Base-by-base conservation (phyloP, 257 asterid species). In the Vinca minor region DNA sequence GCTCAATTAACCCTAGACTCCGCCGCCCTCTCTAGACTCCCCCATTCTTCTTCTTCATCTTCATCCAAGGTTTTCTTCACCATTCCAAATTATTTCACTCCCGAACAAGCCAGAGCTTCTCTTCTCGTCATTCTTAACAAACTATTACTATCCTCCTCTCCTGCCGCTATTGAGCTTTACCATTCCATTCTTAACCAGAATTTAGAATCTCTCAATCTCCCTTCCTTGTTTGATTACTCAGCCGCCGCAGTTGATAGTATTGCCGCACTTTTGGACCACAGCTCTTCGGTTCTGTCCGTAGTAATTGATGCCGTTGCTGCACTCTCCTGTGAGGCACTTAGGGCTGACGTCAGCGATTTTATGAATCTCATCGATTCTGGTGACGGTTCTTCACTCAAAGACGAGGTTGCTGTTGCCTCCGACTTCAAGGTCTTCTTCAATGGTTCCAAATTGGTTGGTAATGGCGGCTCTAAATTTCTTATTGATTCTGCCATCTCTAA, bases 301-400 rank as follows among this genome's bases (percentile, higher is more conserved):
- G 34, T 87, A 20, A 77, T 75, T 34, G 97, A 89, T 42, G 94
- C 81, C 11, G 81, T 84, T 48, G 94, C 95, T 7, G 96, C 97
- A n/a, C 61, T 93, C 47, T 81, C 97, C 10, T 89, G 96, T 18
- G 98, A 93, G 83, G 97, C 95, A 17, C 66, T 93, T 73, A 67
- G 81, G 36, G 94, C 85, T 6, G 90, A 89, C 36, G 54, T 56
- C 8, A 69, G 87, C 1, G 72, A 85, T n/a, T 93, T 93, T 70
- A n/a, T n/a, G n/a, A 83, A 84, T 75, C 71, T 89, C 74, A 81
- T 78, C 38, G 96, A 93, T 74, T 87, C 99, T 0, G 99, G 99
- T 7, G 99, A 93, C 57, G 99, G 99, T 64, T 85, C 95, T 5
- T 59, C 86, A 4, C 64, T 83, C 44, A 93, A 93, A 84, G 99